Conservation (phyloP, 305 asterid species). For the Rubia balearica region DNA sequence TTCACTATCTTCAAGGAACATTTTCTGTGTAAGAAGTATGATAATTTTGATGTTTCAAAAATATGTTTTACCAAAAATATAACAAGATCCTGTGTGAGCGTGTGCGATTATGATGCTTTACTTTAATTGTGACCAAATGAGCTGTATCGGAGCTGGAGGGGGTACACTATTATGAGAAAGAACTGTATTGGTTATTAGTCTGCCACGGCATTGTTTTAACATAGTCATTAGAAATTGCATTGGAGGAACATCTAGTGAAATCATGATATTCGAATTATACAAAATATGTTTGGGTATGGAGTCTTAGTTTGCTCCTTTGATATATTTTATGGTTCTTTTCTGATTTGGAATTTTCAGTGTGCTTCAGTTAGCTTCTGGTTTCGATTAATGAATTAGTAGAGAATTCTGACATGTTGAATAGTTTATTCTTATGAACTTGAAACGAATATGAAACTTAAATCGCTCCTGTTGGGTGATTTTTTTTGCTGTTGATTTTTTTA, state of each 20-base stretch:
- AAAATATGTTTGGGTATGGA: neutral
- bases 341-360: too few relatives aligned
- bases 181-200: neutral
- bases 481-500: conserved; percentile 1
- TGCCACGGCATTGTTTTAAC: neutral
- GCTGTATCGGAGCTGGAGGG: neutral
- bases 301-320: neutral
- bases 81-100: too few relatives aligned
- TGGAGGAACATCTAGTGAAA: neutral
- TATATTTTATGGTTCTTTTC: neutral
- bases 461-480: neutral
- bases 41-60: neutral
- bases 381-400: neutral
- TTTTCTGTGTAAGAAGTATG: neutral
- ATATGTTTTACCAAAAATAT: too few relatives aligned
- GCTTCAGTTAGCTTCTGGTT: neutral
- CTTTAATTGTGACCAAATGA: neutral
- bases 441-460: neutral
- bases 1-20: neutral
- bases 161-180: neutral
- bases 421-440: neutral
- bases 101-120: neutral
- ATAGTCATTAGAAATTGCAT: neutral
- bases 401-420: neutral
- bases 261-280: neutral